Percentiles rank a stretch among this genome's conserved stretches.
phyloP scores from a whole-genome alignment of 768 basidiomycete genomes.

The Lactarius akahatsu region DNA sequence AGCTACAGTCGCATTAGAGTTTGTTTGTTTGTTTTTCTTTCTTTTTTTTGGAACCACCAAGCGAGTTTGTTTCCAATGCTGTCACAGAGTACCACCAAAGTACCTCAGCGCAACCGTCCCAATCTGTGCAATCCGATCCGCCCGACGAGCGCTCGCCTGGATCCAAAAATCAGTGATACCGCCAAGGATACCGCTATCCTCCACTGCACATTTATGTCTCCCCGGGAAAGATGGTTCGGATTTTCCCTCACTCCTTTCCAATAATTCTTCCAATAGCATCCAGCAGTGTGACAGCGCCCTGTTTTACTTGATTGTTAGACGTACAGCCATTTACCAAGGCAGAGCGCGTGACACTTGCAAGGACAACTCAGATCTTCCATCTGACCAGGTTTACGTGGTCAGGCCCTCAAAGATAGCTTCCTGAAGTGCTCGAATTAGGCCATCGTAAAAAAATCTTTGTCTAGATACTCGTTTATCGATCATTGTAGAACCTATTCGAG shows the following conservation, averaged over 20 bases:
- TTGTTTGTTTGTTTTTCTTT: too few relatives aligned
- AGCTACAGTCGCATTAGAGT: too few relatives aligned
- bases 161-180: neutral
- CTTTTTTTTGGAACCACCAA: too few relatives aligned
- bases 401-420: neutral
- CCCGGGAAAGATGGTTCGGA: neutral
- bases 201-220: neutral
- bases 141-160: neutral
- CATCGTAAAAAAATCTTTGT: neutral
- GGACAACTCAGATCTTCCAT: neutral
- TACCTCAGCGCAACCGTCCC: neutral
- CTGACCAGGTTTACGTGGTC: neutral
- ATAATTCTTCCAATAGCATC: neutral
- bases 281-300: neutral
- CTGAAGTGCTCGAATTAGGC: neutral
- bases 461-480: neutral
- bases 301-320: neutral
- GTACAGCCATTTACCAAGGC: too few relatives aligned
- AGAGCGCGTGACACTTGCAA: neutral
- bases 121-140: conserved; percentile 1
- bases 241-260: neutral
- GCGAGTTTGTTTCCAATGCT: neutral
- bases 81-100: neutral
- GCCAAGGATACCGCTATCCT: too few relatives aligned
- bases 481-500: neutral